phyloP scores from a whole-genome alignment of 164 flowering plant genomes.

The Santalum album region DNA sequence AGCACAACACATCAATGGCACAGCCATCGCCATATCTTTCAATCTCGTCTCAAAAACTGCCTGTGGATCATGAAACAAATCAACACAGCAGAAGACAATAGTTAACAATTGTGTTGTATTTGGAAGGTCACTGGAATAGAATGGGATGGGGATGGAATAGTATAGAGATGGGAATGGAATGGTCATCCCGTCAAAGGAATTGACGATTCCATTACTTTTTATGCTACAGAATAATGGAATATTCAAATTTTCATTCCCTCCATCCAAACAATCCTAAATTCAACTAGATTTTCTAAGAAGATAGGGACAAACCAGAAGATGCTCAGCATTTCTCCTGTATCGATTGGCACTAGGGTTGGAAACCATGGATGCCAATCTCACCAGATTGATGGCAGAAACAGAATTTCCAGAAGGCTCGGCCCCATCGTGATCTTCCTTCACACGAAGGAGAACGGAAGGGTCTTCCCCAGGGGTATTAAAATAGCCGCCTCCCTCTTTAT shows the following conservation, averaged over 20 bases:
- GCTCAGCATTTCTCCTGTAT: constrained; percentile 63
- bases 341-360: constrained; percentile 26
- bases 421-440: constrained; percentile 96
- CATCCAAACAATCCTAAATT: no score
- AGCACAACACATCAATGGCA: constrained; percentile 89
- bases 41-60: constrained; percentile 77
- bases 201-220: no score
- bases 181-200: no score
- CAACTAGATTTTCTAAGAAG: no score
- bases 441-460: constrained; percentile 78
- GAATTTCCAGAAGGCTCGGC: constrained; percentile 98
- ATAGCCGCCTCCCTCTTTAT: constrained; percentile 83
- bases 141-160: no score
- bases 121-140: no score
- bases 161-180: no score
- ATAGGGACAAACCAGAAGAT: constrained; percentile 47
- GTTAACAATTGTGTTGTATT: no score
- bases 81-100: no score
- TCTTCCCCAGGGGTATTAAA: constrained; percentile 86
- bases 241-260: no score
- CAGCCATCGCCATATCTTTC: constrained; percentile 69
- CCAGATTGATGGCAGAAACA: constrained; percentile 71
- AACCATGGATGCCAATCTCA: constrained; percentile 59
- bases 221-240: no score
- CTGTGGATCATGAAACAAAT: no score